Percentiles rank a stretch among this genome's conserved stretches.
Evolutionary conservation across 441 rosid genomes (phyloP).

Genomic region (Kokia cookei): DNA sequence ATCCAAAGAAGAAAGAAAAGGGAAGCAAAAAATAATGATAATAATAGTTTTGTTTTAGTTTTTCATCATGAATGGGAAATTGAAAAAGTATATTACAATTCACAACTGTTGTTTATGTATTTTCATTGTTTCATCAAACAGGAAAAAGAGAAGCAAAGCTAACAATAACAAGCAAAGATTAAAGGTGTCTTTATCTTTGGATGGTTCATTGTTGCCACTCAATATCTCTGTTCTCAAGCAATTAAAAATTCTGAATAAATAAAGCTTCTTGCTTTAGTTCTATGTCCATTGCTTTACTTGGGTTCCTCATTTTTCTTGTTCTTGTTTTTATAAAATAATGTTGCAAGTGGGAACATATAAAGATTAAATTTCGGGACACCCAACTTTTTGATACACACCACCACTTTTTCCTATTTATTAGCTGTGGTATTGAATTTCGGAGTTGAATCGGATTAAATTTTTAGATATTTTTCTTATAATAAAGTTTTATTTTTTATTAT

Average conservation of each 20-base stretch:
- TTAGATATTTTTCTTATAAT: too few relatives aligned
- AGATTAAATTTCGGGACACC: not conserved
- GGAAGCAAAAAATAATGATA: conserved; percentile 15
- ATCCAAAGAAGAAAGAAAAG: conserved; percentile 31
- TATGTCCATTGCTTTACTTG: not conserved
- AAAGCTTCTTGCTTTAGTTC: conserved; percentile 12
- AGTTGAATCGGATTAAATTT: too few relatives aligned
- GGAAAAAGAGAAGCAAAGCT: not conserved
- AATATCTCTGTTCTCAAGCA: not conserved
- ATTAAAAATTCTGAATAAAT: not conserved
- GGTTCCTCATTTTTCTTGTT: conserved; percentile 5
- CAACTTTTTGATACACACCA: not conserved
- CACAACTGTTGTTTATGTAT: too few relatives aligned
- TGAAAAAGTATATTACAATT: not conserved
- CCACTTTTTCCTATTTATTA: not conserved
- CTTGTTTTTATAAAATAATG: conserved; percentile 3
- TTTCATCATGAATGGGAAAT: not conserved
- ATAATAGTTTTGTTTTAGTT: conserved; percentile 6
- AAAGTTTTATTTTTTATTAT: too few relatives aligned
- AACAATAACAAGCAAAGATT: conserved; percentile 21
- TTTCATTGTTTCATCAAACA: conserved; percentile 24
- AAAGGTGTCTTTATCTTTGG: conserved; percentile 9
- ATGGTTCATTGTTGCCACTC: not conserved
- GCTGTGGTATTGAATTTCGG: too few relatives aligned
- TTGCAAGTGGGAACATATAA: not conserved